Evolutionary conservation across 2,329 filamentous ascomycete genomes (phyloP), one percentile per base, ranked within the genome.

Genomic region (Ophiostoma triangulosporum): DNA sequence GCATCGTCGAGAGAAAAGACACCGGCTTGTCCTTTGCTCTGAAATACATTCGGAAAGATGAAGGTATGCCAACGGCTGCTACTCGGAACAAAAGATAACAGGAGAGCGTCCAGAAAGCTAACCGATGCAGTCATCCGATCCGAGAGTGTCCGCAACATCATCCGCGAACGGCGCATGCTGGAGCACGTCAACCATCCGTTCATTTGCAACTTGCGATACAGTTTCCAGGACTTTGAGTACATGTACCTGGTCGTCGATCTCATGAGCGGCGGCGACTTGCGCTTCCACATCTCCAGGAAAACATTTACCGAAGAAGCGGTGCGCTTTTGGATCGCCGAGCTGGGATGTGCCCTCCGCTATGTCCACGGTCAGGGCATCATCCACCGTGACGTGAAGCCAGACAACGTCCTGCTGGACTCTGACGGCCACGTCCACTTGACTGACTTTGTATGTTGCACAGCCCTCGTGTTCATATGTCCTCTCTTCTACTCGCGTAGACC

Each of bases 21-120:
- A 95, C 89, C 1, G 84, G 83, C 54, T 72, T 97, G 63, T 91
- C 90, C 3, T 98, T 98, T 69, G 93, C 93, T 45, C 77, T 98
- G 60, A 98, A 98, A 70, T 97, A 97, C 69, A 97, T 97, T 60
- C 83, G 90, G 61, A 97, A 96, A 78, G 91, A 97, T 85, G 91
- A 97, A 80, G 87, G 89, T 90, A 7, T 15, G 14, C 32, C 32
- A 35, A n/a, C 6, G n/a, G n/a, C n/a, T n/a, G n/a, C n/a, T n/a
- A n/a, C n/a, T n/a, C n/a, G n/a, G n/a, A n/a, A n/a, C n/a, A n/a
- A n/a, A n/a, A n/a, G n/a, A n/a, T n/a, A n/a, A n/a, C n/a, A n/a
- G n/a, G n/a, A n/a, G 9, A 9, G 35, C 1, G 12, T 3, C 17
- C 9, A 3, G 12, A 20, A 17, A 17, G 26, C 43, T 46, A 29